Evolutionary conservation across 2,329 filamentous ascomycete genomes (phyloP).

Genomic region (Ophiobolus disseminans): DNA sequence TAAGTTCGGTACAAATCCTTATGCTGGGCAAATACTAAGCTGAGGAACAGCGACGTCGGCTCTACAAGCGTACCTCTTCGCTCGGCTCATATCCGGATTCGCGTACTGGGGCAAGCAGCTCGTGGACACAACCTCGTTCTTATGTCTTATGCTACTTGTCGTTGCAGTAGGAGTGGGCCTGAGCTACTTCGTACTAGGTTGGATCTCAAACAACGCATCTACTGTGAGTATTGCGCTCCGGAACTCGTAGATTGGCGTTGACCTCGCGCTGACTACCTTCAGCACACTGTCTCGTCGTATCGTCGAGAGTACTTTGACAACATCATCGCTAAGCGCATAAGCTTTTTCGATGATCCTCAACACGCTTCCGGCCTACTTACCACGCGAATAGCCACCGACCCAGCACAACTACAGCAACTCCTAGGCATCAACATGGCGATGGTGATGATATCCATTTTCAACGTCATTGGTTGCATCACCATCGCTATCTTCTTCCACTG

Average conservation of each 20-base stretch:
- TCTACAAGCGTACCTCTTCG: constrained; percentile 34
- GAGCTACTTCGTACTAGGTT: constrained; percentile 32
- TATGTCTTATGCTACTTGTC: constrained; percentile 54
- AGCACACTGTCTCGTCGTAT: constrained; percentile 67
- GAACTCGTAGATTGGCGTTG: too few species aligned
- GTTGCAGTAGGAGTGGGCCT: constrained; percentile 28
- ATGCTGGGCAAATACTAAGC: neutral
- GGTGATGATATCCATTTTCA: constrained; percentile 80
- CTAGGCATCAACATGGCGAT: constrained; percentile 64
- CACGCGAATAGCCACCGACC: constrained; percentile 55
- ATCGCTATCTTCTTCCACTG: constrained; percentile 77
- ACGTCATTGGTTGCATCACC: constrained; percentile 73
- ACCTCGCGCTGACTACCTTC: neutral
- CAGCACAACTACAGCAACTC: constrained; percentile 35
- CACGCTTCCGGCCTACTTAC: constrained; percentile 88
- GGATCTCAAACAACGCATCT: constrained; percentile 33
- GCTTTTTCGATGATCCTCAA: constrained; percentile 88
- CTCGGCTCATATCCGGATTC: constrained; percentile 30
- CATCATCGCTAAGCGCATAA: constrained; percentile 88
- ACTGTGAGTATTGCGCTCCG: constrained; percentile 23
- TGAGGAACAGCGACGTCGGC: constrained; percentile 21
- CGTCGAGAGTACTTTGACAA: constrained; percentile 81
- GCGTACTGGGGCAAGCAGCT: constrained; percentile 25
- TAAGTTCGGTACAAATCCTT: constrained; percentile 10
- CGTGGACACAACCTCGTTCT: constrained; percentile 25